Evolutionary conservation across 345 rosid species (phyloP).

Genomic region (Barbarea vulgaris): DNA sequence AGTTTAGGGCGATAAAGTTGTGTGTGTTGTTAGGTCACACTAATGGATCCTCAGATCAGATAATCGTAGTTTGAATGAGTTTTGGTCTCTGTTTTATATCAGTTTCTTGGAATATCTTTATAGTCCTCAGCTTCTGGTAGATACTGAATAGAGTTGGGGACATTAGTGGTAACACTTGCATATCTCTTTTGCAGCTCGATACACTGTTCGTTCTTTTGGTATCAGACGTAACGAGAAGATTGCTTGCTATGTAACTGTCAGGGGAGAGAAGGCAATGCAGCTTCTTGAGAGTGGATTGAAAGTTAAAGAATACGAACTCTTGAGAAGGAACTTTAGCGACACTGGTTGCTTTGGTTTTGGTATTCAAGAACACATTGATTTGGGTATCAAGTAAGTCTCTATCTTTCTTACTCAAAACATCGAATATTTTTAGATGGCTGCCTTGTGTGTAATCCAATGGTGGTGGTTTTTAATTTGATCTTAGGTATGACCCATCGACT

Average conservation of each 20-base stretch:
- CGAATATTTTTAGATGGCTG: neutral
- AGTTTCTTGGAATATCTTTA: neutral
- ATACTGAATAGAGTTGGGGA: neutral
- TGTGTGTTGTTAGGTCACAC: neutral
- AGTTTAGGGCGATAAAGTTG: neutral
- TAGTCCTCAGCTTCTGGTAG: neutral
- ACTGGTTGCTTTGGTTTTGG: conserved; percentile 99
- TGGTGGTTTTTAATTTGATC: neutral
- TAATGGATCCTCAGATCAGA: neutral
- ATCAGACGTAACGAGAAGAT: conserved; percentile 97
- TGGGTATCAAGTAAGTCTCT: conserved; percentile 78
- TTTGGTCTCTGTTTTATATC: neutral
- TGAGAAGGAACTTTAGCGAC: conserved; percentile 93
- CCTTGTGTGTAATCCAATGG: neutral
- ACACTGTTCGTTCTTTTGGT: conserved; percentile 94
- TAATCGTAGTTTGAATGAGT: neutral
- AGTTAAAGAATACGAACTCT: conserved; percentile 90
- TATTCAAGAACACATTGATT: conserved; percentile 95
- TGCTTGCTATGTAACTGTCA: conserved; percentile 92
- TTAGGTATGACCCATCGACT: conserved; percentile 62
- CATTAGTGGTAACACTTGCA: neutral
- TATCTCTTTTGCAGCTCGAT: conserved; percentile 63
- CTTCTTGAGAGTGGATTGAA: conserved; percentile 87
- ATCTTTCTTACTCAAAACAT: neutral
- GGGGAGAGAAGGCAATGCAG: conserved; percentile 98